Evolutionary conservation across 768 basidiomycete species (phyloP), one percentile per base, ranked within the genome.

Genomic region (button mushroom (Agaricus bisporus)): DNA sequence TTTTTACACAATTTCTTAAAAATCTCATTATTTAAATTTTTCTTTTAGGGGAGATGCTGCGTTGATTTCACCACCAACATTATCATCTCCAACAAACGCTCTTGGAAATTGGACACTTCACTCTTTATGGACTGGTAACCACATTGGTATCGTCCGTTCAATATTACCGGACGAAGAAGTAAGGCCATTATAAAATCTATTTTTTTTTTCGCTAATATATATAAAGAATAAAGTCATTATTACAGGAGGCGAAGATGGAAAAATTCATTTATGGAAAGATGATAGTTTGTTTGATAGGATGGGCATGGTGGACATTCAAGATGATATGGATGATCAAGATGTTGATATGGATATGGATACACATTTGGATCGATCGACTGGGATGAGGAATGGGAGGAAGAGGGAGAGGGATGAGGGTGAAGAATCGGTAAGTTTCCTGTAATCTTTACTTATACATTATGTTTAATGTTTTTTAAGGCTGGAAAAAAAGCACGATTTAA

Each of bases 111-210:
- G 82, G 82, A 66, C 63, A 41, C 62, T 85, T 18, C 71, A 74
- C 39, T 77, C 74, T 47, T 61, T 75, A 3, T 85, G 81, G 81
- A 69, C 77, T 12, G 70, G 70, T 10, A 79, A 78, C 7, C 84
- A 86, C 60, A 61, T 66, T 5, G 83, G 81, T 3, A 60, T 86
- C 17, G 78, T 86, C 2, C 74, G 84, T 20, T 76, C 78, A 11
- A 60, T 82, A 7, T 56, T 76, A 20, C 82, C 76, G 74, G 84
- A 86, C 57, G 75, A 81, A 61, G 60, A 73, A 54, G 83, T 82
- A 12, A 38, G 62, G 14, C 44, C 3, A 15, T 36, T 20, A n/a
- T n/a, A n/a, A n/a, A n/a, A n/a, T n/a, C n/a, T n/a, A n/a, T n/a
- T n/a, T n/a, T n/a, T n/a, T n/a, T n/a, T n/a, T n/a, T n/a, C n/a